A percentile compares a stretch with the other conserved stretches of the same genome.
Evolutionary conservation across 345 rosid genomes (phyloP).

Genomic region (Raphanus sativus): DNA sequence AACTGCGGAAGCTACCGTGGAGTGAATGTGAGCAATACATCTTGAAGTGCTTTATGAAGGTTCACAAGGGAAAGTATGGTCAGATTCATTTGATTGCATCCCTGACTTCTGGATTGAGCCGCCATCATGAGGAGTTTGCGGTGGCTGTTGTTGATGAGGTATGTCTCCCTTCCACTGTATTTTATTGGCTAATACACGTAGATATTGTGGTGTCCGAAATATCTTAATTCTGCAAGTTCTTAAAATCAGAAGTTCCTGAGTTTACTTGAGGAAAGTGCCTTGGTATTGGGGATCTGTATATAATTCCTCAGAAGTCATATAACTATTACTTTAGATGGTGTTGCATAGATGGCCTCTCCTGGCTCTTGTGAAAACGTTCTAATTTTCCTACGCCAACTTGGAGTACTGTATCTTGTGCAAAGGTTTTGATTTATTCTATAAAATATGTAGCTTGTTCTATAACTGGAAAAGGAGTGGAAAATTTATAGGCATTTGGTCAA

Average conservation of each 20-base stretch:
- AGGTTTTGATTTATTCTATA: not conserved
- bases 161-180: conserved; percentile 9
- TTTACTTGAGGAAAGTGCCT: not conserved
- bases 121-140: conserved; percentile 96
- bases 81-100: conserved; percentile 98
- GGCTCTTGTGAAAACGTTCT: not conserved
- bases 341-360: conserved; percentile 2
- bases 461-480: not conserved
- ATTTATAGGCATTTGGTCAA: conserved; percentile 1
- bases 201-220: not conserved
- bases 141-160: conserved; percentile 99
- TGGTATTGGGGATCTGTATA: not conserved
- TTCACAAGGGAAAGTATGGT: conserved; percentile 92
- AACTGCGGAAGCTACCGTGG: conserved; percentile 98
- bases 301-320: not conserved
- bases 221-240: not conserved
- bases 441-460: conserved; percentile 2
- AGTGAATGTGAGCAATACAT: conserved; percentile 87
- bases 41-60: conserved; percentile 96
- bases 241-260: not conserved
- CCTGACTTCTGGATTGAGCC: conserved; percentile 95
- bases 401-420: not conserved
- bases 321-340: not conserved
- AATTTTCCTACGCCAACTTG: not conserved
- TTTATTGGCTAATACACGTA: not conserved